These are phyloP conservation scores for Aristolochia contorta DNA, from an alignment of 164 flowering plant genomes.

Conservation along the genomic window DNA sequence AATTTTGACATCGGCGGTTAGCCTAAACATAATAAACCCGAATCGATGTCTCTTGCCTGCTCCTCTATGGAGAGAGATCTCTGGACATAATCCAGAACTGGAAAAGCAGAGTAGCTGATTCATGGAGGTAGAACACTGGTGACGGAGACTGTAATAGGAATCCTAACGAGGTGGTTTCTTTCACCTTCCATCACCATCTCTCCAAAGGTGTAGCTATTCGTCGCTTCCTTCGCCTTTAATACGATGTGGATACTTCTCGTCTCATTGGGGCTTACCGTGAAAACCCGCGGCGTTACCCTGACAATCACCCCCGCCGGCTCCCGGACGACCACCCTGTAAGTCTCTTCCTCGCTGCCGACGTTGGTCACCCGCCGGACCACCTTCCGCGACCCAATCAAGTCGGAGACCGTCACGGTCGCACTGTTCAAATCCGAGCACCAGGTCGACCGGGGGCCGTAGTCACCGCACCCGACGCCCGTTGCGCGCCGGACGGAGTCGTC, in stretches of 20 bases:
- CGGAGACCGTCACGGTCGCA: constrained; percentile 37
- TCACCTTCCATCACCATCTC: constrained; percentile 35
- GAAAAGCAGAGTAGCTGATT: not conserved
- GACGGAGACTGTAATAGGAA: constrained; percentile 38
- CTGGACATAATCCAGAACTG: too few species aligned
- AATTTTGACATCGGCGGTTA: too few species aligned
- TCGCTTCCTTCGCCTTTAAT: constrained; percentile 30
- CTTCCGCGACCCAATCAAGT: constrained; percentile 40
- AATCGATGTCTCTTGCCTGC: too few species aligned
- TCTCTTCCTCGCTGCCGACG: constrained; percentile 29
- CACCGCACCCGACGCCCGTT: constrained; percentile 33
- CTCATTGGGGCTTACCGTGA: constrained; percentile 21
- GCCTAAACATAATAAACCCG: too few species aligned
- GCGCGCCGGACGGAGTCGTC: constrained; percentile 39
- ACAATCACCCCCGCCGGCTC: constrained; percentile 40
- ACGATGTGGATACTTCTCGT: constrained; percentile 20
- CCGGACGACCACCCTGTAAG: constrained; percentile 23
- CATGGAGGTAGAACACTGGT: constrained; percentile 19
- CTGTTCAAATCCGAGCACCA: constrained; percentile 56
- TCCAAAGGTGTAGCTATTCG: constrained; percentile 39
- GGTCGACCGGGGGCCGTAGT: constrained; percentile 1
- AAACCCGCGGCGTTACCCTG: constrained; percentile 21
- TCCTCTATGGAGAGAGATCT: too few species aligned
- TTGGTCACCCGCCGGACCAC: constrained; percentile 32
- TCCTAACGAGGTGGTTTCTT: constrained; percentile 29